These are phyloP conservation scores for Leccinum obscurum DNA, from an alignment of 768 basidiomycete species.

Conservation along the genomic window DNA sequence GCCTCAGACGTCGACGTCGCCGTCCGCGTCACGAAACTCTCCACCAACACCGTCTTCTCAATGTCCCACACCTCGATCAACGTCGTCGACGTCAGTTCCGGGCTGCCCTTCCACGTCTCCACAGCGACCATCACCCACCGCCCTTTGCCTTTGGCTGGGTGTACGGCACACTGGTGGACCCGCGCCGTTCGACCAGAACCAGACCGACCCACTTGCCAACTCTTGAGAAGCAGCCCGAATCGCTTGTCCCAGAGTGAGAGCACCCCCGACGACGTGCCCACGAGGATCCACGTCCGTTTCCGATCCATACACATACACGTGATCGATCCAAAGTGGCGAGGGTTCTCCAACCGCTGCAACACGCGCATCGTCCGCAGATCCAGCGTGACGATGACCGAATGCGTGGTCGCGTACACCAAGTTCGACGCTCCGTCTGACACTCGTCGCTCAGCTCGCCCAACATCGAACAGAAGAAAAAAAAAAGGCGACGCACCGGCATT, in stretches of 20 bases:
- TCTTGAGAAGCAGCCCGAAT: conserved; percentile 85
- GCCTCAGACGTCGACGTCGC: conserved; percentile 46
- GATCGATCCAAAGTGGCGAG: conserved; percentile 83
- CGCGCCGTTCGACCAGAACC: conserved; percentile 52
- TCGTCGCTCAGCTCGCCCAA: not conserved
- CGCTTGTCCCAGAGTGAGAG: conserved; percentile 94
- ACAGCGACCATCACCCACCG: conserved; percentile 89
- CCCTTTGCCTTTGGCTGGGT: conserved; percentile 85
- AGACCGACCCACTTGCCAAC: conserved; percentile 74
- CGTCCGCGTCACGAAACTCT: conserved; percentile 68
- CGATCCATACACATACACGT: conserved; percentile 83
- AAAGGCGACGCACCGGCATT: conserved; percentile 55
- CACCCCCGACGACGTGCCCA: conserved; percentile 83
- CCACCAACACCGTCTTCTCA: conserved; percentile 75
- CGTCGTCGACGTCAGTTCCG: conserved; percentile 43
- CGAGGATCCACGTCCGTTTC: conserved; percentile 84
- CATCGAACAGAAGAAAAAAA: not conserved
- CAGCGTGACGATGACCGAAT: conserved; percentile 69
- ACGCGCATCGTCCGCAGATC: conserved; percentile 86
- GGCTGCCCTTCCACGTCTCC: conserved; percentile 46
- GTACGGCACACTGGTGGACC: conserved; percentile 74
- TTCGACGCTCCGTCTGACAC: conserved; percentile 70
- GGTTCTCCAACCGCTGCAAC: conserved; percentile 77
- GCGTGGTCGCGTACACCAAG: conserved; percentile 83
- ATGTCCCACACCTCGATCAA: conserved; percentile 93